Base-by-base conservation (phyloP, 495 filamentous ascomycete genomes). In the Tuber umbilicatum region DNA sequence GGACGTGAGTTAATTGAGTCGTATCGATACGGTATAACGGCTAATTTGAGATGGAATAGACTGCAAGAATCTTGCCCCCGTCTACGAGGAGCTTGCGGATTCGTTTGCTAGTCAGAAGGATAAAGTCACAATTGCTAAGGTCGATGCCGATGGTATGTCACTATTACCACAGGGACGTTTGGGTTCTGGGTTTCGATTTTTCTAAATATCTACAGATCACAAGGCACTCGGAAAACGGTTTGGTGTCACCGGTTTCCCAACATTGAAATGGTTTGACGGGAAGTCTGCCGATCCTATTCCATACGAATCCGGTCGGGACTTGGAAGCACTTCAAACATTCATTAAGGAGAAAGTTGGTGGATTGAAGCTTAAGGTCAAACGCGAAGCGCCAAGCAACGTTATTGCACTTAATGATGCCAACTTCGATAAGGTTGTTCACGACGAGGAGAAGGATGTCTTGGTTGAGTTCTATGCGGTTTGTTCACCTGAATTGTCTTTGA, bases 181-280 rank as follows among this genome's bases (percentile, higher is more conserved):
- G 38, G 23, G 23, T 23, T 23, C 21, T 9, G 27, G 27, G 12
- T 31, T 19, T 17, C 35, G 21, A 23, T 55, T 75, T 42, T 42
- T n/a, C 64, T 72, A 40, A 68, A 42, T 31, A 39, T 45, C 38
- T 37, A 10, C 42, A 82, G 89, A 89, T 67, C 89, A 99, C 86
- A 92, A 91, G 81, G 85, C 87, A 35, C 86, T 99, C 73, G 95
- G 94, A 70, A 90, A 90, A 86, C 86, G 89, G 70, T 99, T 93
- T 81, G 93, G 92, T 27, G 88, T 99, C 70, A 91, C 94, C 84
- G 95, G 95, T 16, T 99, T 98, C 87, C 95, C 95, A 23, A 98
- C 95, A 0, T 85, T 99, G 77, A 99, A 99, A 84, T 99, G 91
- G 89, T 99, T 99, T 83, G 94, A 98, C 85, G 95, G 95, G 74